These are phyloP conservation scores for Pythium phragmitis DNA, from an alignment of 352 stramenopile species.

Conservation along the genomic window DNA sequence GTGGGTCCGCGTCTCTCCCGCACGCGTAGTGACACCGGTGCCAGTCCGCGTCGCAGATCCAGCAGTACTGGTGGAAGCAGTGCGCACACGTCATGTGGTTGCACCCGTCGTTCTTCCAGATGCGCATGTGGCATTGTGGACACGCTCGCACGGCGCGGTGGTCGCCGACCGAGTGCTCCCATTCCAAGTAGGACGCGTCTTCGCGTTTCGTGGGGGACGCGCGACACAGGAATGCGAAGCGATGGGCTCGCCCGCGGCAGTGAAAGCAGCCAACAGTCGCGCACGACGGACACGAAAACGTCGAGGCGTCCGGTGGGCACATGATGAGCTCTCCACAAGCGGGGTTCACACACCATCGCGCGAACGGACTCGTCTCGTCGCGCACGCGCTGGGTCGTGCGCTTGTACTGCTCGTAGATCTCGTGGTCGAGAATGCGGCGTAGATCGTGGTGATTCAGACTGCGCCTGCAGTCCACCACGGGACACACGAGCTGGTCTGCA, in stretches of 20 bases:
- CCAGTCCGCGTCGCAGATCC: slow-evolving; percentile 1
- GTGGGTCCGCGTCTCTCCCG: not conserved
- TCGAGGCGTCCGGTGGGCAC: slow-evolving; percentile 32
- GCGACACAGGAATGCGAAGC: slow-evolving; percentile 13
- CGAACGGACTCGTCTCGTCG: slow-evolving; percentile 67
- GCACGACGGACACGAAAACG: slow-evolving; percentile 64
- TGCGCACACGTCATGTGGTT: slow-evolving; percentile 68
- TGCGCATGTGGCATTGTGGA: slow-evolving; percentile 56
- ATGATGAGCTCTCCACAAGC: slow-evolving; percentile 60
- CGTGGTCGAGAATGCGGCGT: slow-evolving; percentile 22
- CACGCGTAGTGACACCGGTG: slow-evolving; percentile 8
- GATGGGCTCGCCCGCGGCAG: slow-evolving; percentile 46
- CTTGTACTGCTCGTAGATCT: slow-evolving; percentile 31
- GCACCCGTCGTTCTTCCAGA: slow-evolving; percentile 69
- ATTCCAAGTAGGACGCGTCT: slow-evolving; percentile 51
- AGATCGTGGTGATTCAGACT: slow-evolving; percentile 39
- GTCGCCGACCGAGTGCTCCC: slow-evolving; percentile 56
- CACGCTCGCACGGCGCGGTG: slow-evolving; percentile 56
- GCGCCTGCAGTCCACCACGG: slow-evolving; percentile 45
- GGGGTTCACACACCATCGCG: slow-evolving; percentile 56
- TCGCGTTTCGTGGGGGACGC: slow-evolving; percentile 11
- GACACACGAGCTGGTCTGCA: slow-evolving; percentile 63
- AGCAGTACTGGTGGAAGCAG: slow-evolving; percentile 44
- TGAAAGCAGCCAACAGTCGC: slow-evolving; percentile 46
- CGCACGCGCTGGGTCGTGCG: slow-evolving; percentile 43